These are phyloP conservation scores for Carex scoparia DNA, from an alignment of 176 grass and related monocot genomes.

Conservation along the genomic window DNA sequence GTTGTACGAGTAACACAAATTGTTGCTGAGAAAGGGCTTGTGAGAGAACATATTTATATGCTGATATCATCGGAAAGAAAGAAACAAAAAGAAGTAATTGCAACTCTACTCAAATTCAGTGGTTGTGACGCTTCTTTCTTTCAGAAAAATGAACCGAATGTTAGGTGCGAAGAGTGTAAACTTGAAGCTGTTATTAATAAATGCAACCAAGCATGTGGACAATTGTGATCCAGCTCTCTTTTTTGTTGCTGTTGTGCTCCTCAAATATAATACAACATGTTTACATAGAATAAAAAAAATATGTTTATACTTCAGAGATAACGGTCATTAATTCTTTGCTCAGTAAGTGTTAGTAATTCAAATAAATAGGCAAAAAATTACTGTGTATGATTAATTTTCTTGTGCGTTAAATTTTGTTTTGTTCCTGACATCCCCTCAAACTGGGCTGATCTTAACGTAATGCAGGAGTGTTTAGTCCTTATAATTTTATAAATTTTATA, in stretches of 20 bases:
- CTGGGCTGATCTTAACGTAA: too few relatives aligned
- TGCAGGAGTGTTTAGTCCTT: too few relatives aligned
- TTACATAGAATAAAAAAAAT: not conserved
- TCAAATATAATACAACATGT: not conserved
- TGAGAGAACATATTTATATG: not conserved
- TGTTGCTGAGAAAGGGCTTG: not conserved
- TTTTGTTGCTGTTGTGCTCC: not conserved
- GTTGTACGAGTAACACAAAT: not conserved
- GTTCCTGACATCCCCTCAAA: not conserved
- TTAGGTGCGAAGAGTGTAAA: constrained; percentile 13
- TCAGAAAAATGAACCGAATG: not conserved
- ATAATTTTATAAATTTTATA: too few relatives aligned
- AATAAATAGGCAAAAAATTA: too few relatives aligned
- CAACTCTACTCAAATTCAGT: not conserved
- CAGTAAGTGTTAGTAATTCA: too few relatives aligned
- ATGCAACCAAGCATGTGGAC: not conserved
- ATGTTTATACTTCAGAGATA: not conserved
- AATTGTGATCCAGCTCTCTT: not conserved
- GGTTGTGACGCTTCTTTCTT: not conserved
- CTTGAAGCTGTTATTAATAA: constrained; percentile 1
- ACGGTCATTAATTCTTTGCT: too few relatives aligned
- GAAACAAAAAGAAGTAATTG: not conserved
- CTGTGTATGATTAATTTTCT: too few relatives aligned
- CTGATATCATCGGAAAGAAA: not conserved
- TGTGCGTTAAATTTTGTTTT: not conserved